Conservation (phyloP, 2,329 filamentous ascomycete genomes). For the Laburnicola sp. region DNA sequence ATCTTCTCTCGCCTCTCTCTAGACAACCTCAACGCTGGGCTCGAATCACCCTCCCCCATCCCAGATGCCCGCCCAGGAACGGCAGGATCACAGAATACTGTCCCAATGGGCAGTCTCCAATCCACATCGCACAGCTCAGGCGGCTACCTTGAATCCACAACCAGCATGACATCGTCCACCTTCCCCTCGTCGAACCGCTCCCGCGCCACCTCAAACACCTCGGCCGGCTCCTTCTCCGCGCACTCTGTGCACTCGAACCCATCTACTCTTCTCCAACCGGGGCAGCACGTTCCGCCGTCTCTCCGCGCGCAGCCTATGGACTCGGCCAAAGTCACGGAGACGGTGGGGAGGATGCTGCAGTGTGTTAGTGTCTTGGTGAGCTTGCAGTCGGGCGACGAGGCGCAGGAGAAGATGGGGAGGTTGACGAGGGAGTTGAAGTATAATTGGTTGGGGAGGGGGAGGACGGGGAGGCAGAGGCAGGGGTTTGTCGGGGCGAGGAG, state of each 20-base stretch:
- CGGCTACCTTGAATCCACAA: slow-evolving; percentile 72
- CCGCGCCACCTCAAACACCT: slow-evolving; percentile 83
- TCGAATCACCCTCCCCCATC: slow-evolving; percentile 41
- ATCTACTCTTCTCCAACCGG: slow-evolving; percentile 23
- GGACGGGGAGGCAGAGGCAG: slow-evolving; percentile 84
- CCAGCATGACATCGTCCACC: slow-evolving; percentile 55
- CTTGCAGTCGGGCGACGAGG: slow-evolving; percentile 71
- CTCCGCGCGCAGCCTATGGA: slow-evolving; percentile 44
- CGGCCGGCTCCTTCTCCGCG: slow-evolving; percentile 52
- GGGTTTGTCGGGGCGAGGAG: slow-evolving; percentile 77
- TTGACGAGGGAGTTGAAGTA: slow-evolving; percentile 87
- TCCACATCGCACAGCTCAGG: slow-evolving; percentile 68
- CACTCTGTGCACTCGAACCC: slow-evolving; percentile 43
- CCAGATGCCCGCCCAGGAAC: slow-evolving; percentile 39
- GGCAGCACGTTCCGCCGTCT: slow-evolving; percentile 22
- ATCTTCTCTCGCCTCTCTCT: slow-evolving; percentile 89
- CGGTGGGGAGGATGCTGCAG: slow-evolving; percentile 92
- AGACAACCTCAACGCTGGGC: slow-evolving; percentile 64
- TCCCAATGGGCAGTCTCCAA: slow-evolving; percentile 70
- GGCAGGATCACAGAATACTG: slow-evolving; percentile 28
- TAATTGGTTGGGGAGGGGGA: slow-evolving; percentile 90
- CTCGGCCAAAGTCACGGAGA: slow-evolving; percentile 83
- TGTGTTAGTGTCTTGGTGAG: slow-evolving; percentile 89
- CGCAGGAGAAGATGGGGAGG: slow-evolving; percentile 77
- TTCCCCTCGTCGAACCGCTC: slow-evolving; percentile 62